These are phyloP conservation scores for Helminthosporium solani DNA, from an alignment of 2,329 filamentous ascomycete genomes.

Conservation along the genomic window DNA sequence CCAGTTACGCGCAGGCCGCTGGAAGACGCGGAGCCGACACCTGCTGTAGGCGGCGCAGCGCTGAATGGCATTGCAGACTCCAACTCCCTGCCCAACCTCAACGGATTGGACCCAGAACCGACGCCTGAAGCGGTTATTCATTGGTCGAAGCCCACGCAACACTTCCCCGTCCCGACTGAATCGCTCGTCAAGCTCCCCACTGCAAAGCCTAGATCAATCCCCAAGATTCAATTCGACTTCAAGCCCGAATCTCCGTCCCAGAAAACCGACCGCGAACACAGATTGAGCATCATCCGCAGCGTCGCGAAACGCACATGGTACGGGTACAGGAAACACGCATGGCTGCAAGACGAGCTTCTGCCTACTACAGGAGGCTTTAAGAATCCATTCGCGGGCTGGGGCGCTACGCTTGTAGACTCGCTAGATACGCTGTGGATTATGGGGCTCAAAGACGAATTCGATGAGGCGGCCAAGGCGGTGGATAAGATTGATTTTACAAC, in stretches of 20 bases:
- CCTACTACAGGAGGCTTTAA: slow-evolving; percentile 68
- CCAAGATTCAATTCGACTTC: slow-evolving; percentile 75
- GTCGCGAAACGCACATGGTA: slow-evolving; percentile 79
- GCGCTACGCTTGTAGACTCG: slow-evolving; percentile 78
- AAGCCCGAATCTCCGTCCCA: slow-evolving; percentile 58
- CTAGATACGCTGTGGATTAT: slow-evolving; percentile 75
- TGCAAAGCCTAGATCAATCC: slow-evolving; percentile 67
- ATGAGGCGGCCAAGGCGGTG: slow-evolving; percentile 61
- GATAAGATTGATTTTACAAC: slow-evolving; percentile 62
- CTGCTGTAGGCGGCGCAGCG: neutral
- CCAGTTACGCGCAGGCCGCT: slow-evolving; percentile 3
- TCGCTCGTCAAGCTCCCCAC: slow-evolving; percentile 76
- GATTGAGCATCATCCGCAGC: slow-evolving; percentile 66
- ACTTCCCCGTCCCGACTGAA: slow-evolving; percentile 72
- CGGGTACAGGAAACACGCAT: slow-evolving; percentile 77
- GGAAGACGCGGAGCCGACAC: slow-evolving; percentile 6
- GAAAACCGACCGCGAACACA: slow-evolving; percentile 59
- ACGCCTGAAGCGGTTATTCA: slow-evolving; percentile 50
- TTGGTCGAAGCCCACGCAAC: slow-evolving; percentile 73
- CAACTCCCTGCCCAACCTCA: neutral
- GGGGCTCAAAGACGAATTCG: slow-evolving; percentile 65
- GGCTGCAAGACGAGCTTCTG: slow-evolving; percentile 81
- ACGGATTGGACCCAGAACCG: slow-evolving; percentile 1
- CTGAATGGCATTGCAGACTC: neutral
- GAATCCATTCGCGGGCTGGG: slow-evolving; percentile 90